Conservation (phyloP, 495 filamentous ascomycete species). For the Aspergillus nanangensis region DNA sequence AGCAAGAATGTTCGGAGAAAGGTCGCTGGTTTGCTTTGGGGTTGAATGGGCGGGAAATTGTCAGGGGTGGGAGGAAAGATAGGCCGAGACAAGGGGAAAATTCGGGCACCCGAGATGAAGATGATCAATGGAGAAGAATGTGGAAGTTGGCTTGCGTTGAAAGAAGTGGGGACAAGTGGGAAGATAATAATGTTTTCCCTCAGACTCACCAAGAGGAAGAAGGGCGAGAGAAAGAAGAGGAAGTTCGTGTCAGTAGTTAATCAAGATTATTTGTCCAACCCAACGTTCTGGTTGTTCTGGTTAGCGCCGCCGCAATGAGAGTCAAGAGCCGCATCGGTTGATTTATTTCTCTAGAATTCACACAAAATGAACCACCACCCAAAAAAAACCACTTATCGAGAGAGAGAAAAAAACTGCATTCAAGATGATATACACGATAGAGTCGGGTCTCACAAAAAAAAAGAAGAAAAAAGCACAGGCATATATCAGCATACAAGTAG, state of each 20-base stretch:
- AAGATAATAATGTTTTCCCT: too few species aligned
- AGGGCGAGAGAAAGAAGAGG: too few species aligned
- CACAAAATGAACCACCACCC: too few species aligned
- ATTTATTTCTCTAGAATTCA: too few species aligned
- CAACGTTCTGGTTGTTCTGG: too few species aligned
- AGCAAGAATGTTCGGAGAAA: slow-evolving; percentile 10
- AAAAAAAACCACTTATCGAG: too few species aligned
- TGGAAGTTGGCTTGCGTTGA: slow-evolving; percentile 3
- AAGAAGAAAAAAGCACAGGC: slow-evolving; percentile 34
- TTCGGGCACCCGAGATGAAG: slow-evolving; percentile 4
- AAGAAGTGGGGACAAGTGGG: background rate
- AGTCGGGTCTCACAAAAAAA: slow-evolving; percentile 24
- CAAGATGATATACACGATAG: slow-evolving; percentile 47
- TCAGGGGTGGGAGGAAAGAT: slow-evolving; percentile 14
- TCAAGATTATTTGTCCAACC: too few species aligned
- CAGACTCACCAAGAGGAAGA: too few species aligned
- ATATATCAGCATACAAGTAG: slow-evolving; percentile 41
- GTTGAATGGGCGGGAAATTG: slow-evolving; percentile 12
- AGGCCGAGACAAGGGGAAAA: slow-evolving; percentile 2
- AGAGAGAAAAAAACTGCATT: slow-evolving; percentile 35
- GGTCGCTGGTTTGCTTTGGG: slow-evolving; percentile 5
- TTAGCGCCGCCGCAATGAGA: too few species aligned
- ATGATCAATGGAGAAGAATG: background rate
- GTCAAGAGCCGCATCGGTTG: too few species aligned
- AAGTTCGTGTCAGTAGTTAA: too few species aligned